Evolutionary conservation across 192 early-diverging fungal genomes (phyloP).

Genomic region (Coemansia brasiliensis): DNA sequence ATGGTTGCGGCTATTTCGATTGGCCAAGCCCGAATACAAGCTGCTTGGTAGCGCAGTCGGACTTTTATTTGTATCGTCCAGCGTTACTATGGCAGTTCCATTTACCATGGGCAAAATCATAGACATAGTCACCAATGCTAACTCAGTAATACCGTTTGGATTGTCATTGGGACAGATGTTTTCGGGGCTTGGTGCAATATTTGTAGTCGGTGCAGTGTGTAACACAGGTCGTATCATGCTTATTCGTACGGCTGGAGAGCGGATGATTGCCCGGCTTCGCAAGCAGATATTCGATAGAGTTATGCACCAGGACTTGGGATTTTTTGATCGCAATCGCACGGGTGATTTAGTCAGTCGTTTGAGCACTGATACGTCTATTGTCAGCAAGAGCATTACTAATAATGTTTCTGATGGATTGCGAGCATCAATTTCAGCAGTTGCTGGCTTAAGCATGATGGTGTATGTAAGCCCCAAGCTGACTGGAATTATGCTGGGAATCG

Average conservation of each 20-base stretch:
- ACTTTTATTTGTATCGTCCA: slow-evolving; percentile 60
- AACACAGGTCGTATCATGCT: slow-evolving; percentile 62
- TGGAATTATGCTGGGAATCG: slow-evolving; percentile 69
- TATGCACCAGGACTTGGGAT: slow-evolving; percentile 62
- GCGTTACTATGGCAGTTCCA: slow-evolving; percentile 64
- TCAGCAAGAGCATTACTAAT: slow-evolving; percentile 73
- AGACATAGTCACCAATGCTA: slow-evolving; percentile 61
- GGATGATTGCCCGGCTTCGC: slow-evolving; percentile 58
- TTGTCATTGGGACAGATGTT: slow-evolving; percentile 59
- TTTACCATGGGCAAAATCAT: slow-evolving; percentile 71
- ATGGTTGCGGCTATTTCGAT: slow-evolving; percentile 49
- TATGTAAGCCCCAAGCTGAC: slow-evolving; percentile 67
- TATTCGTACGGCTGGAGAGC: slow-evolving; percentile 62
- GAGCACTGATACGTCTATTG: slow-evolving; percentile 71
- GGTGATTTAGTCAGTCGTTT: slow-evolving; percentile 81
- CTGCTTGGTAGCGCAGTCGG: slow-evolving; percentile 58
- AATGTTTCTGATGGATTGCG: slow-evolving; percentile 75
- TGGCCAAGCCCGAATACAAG: slow-evolving; percentile 49
- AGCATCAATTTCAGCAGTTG: slow-evolving; percentile 58
- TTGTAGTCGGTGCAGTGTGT: slow-evolving; percentile 58
- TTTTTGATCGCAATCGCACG: slow-evolving; percentile 62
- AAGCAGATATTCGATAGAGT: slow-evolving; percentile 56
- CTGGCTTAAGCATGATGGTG: slow-evolving; percentile 68
- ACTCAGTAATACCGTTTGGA: slow-evolving; percentile 46
- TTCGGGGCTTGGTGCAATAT: slow-evolving; percentile 52